A percentile compares a stretch with the other conserved stretches of the same genome.
These are phyloP conservation scores for Phytophthora hibernalis DNA, from an alignment of 352 stramenopile genomes.

Conservation along the genomic window DNA sequence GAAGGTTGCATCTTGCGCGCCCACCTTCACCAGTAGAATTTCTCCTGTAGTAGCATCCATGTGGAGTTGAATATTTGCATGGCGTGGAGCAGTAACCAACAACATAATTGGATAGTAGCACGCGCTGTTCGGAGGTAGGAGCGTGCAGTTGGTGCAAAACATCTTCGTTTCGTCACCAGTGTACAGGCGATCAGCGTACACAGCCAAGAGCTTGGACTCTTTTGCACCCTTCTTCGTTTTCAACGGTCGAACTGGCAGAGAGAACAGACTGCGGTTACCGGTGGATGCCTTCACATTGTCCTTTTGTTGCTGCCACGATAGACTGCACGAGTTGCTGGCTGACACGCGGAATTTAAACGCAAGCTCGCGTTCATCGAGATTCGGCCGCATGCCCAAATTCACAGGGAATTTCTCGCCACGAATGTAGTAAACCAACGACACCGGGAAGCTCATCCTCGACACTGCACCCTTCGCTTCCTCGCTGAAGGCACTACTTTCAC, in stretches of 20 bases:
- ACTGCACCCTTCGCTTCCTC: conserved; percentile 38
- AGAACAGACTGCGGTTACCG: conserved; percentile 69
- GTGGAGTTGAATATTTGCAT: conserved; percentile 73
- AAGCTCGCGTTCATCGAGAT: conserved; percentile 38
- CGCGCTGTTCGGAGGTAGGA: conserved; percentile 64
- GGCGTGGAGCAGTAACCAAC: conserved; percentile 46
- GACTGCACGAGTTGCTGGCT: conserved; percentile 47
- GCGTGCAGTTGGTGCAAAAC: conserved; percentile 81
- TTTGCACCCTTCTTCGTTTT: conserved; percentile 29
- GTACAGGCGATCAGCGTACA: conserved; percentile 78
- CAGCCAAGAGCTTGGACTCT: conserved; percentile 50
- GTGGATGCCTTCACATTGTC: conserved; percentile 71
- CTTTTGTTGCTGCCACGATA: conserved; percentile 66
- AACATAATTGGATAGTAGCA: conserved; percentile 74
- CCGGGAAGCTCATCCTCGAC: conserved; percentile 67
- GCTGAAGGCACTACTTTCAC: conserved; percentile 19
- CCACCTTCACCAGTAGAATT: conserved; percentile 72
- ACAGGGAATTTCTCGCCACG: conserved; percentile 78
- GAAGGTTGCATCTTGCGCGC: conserved; percentile 58
- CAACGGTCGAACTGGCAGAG: conserved; percentile 59
- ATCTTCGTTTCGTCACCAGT: conserved; percentile 82
- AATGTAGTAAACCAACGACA: conserved; percentile 83
- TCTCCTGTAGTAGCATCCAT: conserved; percentile 54
- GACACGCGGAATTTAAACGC: conserved; percentile 59
- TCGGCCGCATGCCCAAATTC: conserved; percentile 54